Base-by-base conservation (phyloP, 305 asterid genomes). In the Solanum aculeatissimum region DNA sequence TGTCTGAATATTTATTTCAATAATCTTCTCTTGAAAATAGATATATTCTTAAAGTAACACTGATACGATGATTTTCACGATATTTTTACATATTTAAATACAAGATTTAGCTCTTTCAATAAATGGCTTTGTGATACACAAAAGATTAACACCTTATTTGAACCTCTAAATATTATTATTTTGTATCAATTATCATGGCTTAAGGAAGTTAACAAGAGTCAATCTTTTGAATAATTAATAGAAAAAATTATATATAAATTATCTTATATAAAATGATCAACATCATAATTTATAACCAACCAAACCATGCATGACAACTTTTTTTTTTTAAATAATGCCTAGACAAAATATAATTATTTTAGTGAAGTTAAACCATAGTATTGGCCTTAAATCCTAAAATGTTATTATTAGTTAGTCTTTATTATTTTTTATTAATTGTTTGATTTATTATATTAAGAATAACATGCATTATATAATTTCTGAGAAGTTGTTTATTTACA, bases 141-240 rank as follows among this genome's bases (percentile, higher is more conserved):
- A 45, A 74, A 74, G 42, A 74, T 47, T 75, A 75, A 29, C 62
- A 75, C 25, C 16, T 49, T 27, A 15, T 4, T 49, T 49, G 60
- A 75, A 3, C 43, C 43, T 47, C 43, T 25, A 49, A 75, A 75
- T 49, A 23, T 23, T 27, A 23, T 23, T 72, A 23, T 43, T 45
- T 23, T 45, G 55, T 4, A 45, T 72, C 14, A 7, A 45, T 14
- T 72, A 75, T 47, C 62, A 75, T 75, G 81, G 81, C 81, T 75
- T 11, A 75, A 49, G 15, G 87, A 71, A 72, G 80, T 79, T 86
- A 84, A 84, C 82, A 86, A 88, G 85, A 74, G 89, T 11, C 89
- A 83, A 65, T 32, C 70, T 70, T 77, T 79, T 47, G 13, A 49
- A 16, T 65, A 27, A 65, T 65, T 65, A 27, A 65, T 7, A 7